Conservation (phyloP, 23 red algal species). For the Gracilaria domingensis region DNA sequence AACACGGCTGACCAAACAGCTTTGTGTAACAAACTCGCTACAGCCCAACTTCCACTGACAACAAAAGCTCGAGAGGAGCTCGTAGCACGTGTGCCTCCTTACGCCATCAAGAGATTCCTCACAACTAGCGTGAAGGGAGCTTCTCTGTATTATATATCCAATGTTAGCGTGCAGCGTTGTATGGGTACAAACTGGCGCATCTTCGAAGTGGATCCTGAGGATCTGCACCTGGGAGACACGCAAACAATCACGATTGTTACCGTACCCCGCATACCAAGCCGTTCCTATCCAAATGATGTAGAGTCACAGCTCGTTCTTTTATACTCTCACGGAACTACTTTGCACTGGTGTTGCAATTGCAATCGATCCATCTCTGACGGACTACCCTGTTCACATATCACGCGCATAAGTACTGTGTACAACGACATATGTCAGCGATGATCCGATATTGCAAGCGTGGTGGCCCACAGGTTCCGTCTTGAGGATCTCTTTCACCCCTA, state of each 20-base stretch:
- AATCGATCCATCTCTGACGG: neutral
- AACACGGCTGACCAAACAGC: neutral
- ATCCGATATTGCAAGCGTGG: neutral
- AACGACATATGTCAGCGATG: neutral
- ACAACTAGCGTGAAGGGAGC: neutral
- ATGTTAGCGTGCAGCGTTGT: neutral
- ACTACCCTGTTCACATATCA: neutral
- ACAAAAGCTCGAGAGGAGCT: neutral
- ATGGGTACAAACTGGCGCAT: neutral
- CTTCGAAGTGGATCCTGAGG: neutral
- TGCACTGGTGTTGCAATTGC: neutral
- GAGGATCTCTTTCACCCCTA: neutral
- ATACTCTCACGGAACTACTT: neutral
- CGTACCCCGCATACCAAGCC: neutral
- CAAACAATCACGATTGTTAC: neutral
- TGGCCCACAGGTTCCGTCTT: neutral
- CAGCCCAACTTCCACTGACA: neutral
- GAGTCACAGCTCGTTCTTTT: neutral
- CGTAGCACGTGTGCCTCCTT: neutral
- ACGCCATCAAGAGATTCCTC: neutral
- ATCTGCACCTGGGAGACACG: neutral
- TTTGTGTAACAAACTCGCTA: neutral
- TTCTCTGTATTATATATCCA: neutral
- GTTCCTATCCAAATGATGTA: neutral
- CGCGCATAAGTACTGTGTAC: neutral